Base-by-base conservation (phyloP, 192 early-diverging fungal genomes). In the Coemansia sp. region DNA sequence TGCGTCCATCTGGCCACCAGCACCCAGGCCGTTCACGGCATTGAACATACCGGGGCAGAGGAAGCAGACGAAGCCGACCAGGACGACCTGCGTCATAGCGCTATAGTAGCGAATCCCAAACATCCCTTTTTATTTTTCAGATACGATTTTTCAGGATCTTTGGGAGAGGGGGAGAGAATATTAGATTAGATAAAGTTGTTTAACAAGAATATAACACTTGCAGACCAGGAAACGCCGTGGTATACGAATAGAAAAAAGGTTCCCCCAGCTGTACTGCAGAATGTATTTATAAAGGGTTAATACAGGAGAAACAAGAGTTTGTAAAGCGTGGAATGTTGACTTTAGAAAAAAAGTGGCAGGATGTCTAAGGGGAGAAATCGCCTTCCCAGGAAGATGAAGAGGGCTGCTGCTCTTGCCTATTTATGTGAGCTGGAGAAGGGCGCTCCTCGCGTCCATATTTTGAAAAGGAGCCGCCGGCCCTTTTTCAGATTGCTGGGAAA, bases 11-110 rank as follows among this genome's bases (percentile, higher is more conserved):
- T 87, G 86, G 23, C 91, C 91, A 21, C 83, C 88, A 59, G 86
- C 89, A 43, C 89, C 89, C 70, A 88, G 77, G 1, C 86, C 78
- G 69, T 81, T 82, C 33, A 90, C 72, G 33, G 89, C 88, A 51
- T 91, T 91, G 63, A 87, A 92, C 89, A 92, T 92, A 59, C 90
- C 90, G 18, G 90, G 90, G 60, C 90, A 90, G 48, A 87, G 85
- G 81, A 92, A 92, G 66, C 89, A 90, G 42, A 92, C 84, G 51
- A 92, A 83, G 49, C 88, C 86, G 46, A 89, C 79, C 31, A 91
- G 76, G 64, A 87, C 73, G 56, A 93, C 86, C 71, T 93, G 91
- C 45, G 79, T 81, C 74, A 90, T 58, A 30, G 90, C 83, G 39
- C 86, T 86, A 59, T 81, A 84, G 79, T 84, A 84, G 59, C 67